Base-by-base conservation (phyloP, 1,284 basidiomycete genomes). In the Cryptococcus maquisensis region DNA sequence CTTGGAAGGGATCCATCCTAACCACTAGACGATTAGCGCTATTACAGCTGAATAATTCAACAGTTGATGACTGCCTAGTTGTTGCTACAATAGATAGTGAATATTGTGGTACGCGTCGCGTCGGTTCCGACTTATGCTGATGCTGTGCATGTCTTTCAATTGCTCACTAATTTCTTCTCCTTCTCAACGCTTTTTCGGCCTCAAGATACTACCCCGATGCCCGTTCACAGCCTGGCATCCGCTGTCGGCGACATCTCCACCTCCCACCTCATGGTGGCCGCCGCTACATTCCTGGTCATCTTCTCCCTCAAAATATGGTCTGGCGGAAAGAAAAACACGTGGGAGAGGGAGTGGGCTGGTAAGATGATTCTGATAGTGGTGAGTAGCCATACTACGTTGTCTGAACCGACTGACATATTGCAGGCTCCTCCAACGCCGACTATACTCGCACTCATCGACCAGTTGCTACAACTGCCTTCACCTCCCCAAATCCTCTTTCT, bases 331-430 rank as follows among this genome's bases (percentile, higher is more conserved):
- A 69, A 63, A 61, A 67, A 64, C 47, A 71, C 68, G n/a, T 72
- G 74, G 71, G 74, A 76, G 56, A 56, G 75, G 38, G 75, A 77
- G 23, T 77, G 74, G 75, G 70, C 67, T 2, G 75, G 75, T 24
- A 76, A 75, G 67, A 68, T 76, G 63, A 67, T 77, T 38, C 48
- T 75, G 52, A 62, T 77, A 4, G 61, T 68, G 8, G 75, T 77
- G 55, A 56, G 73, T 67, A 3, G 4, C 9, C 16, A 10, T 32
- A 38, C 18, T 5, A 3, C 9, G 24, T 21, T 13, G n/a, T 20
- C 12, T 38, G 38, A 12, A 35, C 32, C 3, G 9, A 40, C 38
- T 52, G 20, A 48, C 24, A 18, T 13, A 8, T 10, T 4, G 4
- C 46, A 76, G 74, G 71, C 69, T 6, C 64, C 67, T n/a, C 73